Conservation (phyloP, 1,284 basidiomycete genomes). For the Lentinula novae-zelandiae region DNA sequence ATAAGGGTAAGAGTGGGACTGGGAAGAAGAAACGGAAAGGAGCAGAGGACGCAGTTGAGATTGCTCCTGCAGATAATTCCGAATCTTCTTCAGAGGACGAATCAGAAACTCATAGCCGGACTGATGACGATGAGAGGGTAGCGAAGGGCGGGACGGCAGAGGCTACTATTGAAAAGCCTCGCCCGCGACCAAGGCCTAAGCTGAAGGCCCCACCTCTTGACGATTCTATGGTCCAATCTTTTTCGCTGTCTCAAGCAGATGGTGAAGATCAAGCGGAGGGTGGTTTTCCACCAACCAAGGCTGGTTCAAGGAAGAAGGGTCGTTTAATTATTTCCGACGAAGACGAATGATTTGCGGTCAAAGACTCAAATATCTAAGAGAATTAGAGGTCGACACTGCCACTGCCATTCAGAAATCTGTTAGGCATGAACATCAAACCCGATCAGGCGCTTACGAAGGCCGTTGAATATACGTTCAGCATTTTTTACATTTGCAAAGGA, state of each 20-base stretch:
- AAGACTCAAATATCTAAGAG: too few relatives aligned
- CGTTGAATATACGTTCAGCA: too few relatives aligned
- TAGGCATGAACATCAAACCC: too few relatives aligned
- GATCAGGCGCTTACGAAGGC: too few relatives aligned
- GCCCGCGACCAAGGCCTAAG: constrained; percentile 21
- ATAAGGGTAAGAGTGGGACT: constrained; percentile 17
- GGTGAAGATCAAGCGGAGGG: not conserved
- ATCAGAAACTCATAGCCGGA: constrained; percentile 6
- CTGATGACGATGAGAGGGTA: not conserved
- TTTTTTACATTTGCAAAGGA: too few relatives aligned
- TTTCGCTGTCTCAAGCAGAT: not conserved
- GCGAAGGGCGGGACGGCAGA: not conserved
- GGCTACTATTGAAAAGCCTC: constrained; percentile 17
- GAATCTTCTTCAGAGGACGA: not conserved
- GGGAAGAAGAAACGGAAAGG: constrained; percentile 18
- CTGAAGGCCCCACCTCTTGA: not conserved
- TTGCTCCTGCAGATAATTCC: not conserved
- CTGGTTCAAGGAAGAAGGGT: constrained; percentile 7
- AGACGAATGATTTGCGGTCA: not conserved
- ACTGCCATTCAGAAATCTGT: too few relatives aligned
- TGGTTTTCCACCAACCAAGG: too few relatives aligned
- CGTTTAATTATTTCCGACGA: constrained; percentile 16
- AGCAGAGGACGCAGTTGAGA: constrained; percentile 5
- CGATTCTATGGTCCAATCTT: not conserved
- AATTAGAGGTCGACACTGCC: too few relatives aligned